Base-by-base conservation (phyloP, 495 filamentous ascomycete species). In the Penicillium soppii region DNA sequence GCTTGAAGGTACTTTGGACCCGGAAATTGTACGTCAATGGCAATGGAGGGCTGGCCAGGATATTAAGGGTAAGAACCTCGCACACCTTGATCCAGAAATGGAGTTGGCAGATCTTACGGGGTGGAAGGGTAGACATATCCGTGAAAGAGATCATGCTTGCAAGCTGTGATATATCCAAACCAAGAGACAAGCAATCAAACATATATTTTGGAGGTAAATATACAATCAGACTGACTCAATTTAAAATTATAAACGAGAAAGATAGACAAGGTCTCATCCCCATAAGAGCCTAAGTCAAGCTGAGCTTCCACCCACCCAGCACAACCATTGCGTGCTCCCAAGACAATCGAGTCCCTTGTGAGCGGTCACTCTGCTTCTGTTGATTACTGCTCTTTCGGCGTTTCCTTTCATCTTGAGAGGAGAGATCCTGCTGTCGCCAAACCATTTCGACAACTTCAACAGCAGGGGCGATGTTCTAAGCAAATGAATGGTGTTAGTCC, bases 321-420 rank as follows among this genome's bases (percentile, higher is more conserved):
- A 72, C 64, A 43, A 55, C 21, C 52, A 71, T 63, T 2, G 54
- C 45, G 43, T 59, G 44, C 47, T 72, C 58, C 52, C 69, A 71
- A 32, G 46, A 56, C 39, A 70, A 68, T 6, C 56, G 65, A 22
- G 63, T 52, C 5, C 36, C 47, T 7, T 44, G 35, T n/a, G 38
- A 19, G 21, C 37, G 17, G 19, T 58, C 45, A 8, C 22, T 52
- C 15, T 41, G 27, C 8, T 13, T 16, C 1, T 48, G n/a, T 17
- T 21, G 6, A 32, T 7, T n/a, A 2, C 38, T 51, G 22, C 48
- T 33, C 20, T 36, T 54, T 25, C 46, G 41, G 5, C 49, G 43
- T 36, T 54, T 62, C 17, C 66, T 26, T 57, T 69, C 49, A 56
- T 65, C 53, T 40, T 61, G 51, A 5, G 46, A 52, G 4, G 45